Percentiles rank a stretch among this genome's conserved stretches.
Conservation (phyloP, 495 filamentous ascomycete genomes). For the Talaromyces wortmannii region DNA sequence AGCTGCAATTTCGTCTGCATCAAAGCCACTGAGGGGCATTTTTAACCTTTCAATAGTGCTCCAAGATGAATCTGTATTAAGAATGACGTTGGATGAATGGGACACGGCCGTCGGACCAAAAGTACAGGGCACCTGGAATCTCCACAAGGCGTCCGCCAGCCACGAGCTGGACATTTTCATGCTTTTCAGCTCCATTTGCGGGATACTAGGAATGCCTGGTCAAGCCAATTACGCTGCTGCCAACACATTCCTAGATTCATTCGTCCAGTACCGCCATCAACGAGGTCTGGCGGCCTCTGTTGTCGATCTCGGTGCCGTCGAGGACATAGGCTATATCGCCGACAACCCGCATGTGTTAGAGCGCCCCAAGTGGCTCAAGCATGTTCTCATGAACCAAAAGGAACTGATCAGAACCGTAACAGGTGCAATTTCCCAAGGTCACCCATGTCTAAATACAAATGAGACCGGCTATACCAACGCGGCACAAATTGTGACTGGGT, state of each 20-base stretch:
- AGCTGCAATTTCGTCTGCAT: conserved; percentile 7
- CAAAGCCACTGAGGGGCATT: conserved; percentile 24
- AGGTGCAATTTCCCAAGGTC: too few relatives aligned
- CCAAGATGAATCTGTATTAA: not conserved
- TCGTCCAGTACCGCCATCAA: conserved; percentile 14
- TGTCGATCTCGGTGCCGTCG: conserved; percentile 15
- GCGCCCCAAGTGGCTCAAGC: too few relatives aligned
- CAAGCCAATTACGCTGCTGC: conserved; percentile 21
- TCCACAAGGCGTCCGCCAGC: conserved; percentile 30
- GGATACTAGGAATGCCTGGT: conserved; percentile 9
- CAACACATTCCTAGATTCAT: conserved; percentile 19
- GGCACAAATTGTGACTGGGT: too few relatives aligned
- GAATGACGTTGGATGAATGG: conserved; percentile 16
- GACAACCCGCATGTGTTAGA: not conserved
- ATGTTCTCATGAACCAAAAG: too few relatives aligned
- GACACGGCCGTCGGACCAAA: conserved; percentile 22
- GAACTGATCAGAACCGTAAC: too few relatives aligned
- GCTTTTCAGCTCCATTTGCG: conserved; percentile 12
- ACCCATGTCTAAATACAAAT: too few relatives aligned
- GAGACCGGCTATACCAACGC: too few relatives aligned
- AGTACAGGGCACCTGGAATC: conserved; percentile 36
- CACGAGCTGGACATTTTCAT: conserved; percentile 10
- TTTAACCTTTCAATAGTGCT: conserved; percentile 37
- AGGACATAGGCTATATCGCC: conserved; percentile 18
- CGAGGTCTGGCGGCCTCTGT: conserved; percentile 10